These are phyloP conservation scores for Globisporangium nunn DNA, from an alignment of 352 stramenopile genomes.

Conservation along the genomic window DNA sequence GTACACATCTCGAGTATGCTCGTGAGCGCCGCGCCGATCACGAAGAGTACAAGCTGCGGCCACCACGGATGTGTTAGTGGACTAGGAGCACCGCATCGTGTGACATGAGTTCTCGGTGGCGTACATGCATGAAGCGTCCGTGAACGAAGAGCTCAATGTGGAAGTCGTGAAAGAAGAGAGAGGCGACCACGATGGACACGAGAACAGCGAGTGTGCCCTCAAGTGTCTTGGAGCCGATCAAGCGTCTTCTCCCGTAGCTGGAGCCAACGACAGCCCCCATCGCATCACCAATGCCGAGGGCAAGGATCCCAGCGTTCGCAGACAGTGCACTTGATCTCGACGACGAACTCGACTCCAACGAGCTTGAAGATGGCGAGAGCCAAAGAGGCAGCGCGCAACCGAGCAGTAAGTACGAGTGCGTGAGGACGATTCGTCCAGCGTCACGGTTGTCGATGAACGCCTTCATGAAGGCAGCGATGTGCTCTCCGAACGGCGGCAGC, in stretches of 20 bases:
- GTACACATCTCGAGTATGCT: conserved; percentile 61
- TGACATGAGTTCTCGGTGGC: background rate
- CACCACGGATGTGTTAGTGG: background rate
- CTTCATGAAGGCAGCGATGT: conserved; percentile 54
- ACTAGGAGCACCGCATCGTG: background rate
- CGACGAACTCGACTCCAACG: background rate
- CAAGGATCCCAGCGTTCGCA: conserved; percentile 61
- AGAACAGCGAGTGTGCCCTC: conserved; percentile 60
- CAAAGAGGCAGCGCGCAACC: conserved; percentile 70
- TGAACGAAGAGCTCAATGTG: conserved; percentile 13
- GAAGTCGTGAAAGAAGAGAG: conserved; percentile 43
- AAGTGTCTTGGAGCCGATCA: conserved; percentile 61
- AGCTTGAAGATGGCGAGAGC: conserved; percentile 20
- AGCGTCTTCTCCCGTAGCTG: conserved; percentile 29
- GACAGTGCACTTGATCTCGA: conserved; percentile 15
- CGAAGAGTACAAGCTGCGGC: conserved; percentile 22
- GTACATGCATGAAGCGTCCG: conserved; percentile 30
- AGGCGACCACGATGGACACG: conserved; percentile 45
- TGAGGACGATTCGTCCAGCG: conserved; percentile 56
- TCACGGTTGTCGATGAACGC: conserved; percentile 76
- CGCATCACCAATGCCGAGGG: conserved; percentile 64
- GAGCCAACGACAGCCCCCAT: conserved; percentile 70
- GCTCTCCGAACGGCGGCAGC: conserved; percentile 42
- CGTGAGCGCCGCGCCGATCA: conserved; percentile 34
- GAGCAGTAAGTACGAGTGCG: conserved; percentile 72